A percentile compares a stretch with the other conserved stretches of the same genome.
Evolutionary conservation across 2,329 filamentous ascomycete species (phyloP).

Genomic region (Paecilomyces niveus): DNA sequence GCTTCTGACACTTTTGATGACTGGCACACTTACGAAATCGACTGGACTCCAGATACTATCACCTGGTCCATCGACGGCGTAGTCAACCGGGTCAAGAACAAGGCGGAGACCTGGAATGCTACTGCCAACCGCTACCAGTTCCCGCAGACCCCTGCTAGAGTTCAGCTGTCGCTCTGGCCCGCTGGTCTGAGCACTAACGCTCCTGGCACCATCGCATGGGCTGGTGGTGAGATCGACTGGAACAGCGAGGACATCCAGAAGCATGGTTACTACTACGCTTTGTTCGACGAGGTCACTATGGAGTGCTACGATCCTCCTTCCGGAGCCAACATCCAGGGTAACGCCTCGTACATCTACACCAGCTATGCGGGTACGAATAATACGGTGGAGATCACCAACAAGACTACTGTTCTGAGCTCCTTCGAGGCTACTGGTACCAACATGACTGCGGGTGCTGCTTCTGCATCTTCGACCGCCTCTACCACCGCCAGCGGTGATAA

Average conservation of each 20-base stretch:
- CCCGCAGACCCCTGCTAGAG: conserved; percentile 83
- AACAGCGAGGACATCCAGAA: conserved; percentile 69
- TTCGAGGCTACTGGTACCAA: conserved; percentile 75
- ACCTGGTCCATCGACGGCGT: conserved; percentile 83
- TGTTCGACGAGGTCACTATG: conserved; percentile 68
- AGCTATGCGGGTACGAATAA: conserved; percentile 60
- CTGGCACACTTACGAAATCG: conserved; percentile 85
- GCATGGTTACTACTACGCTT: conserved; percentile 83
- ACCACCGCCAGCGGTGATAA: conserved; percentile 7
- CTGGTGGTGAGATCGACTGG: conserved; percentile 88
- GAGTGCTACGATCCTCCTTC: conserved; percentile 81
- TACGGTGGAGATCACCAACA: conserved; percentile 68
- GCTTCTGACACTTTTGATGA: conserved; percentile 64
- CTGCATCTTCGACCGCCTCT: conserved; percentile 2
- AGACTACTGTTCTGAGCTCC: conserved; percentile 68
- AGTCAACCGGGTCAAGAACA: conserved; percentile 65
- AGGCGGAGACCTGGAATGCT: conserved; percentile 75
- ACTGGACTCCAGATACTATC: conserved; percentile 82
- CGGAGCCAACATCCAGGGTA: conserved; percentile 54
- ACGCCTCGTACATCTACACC: conserved; percentile 68
- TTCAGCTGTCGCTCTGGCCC: conserved; percentile 95
- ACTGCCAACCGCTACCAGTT: conserved; percentile 76
- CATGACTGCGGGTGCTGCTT: conserved; percentile 45
- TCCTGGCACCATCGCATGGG: conserved; percentile 82
- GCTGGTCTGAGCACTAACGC: conserved; percentile 74